A percentile compares a stretch with the other conserved stretches of the same genome.
Evolutionary conservation across 345 rosid species (phyloP).

Genomic region (Chamaenerion angustifolium): DNA sequence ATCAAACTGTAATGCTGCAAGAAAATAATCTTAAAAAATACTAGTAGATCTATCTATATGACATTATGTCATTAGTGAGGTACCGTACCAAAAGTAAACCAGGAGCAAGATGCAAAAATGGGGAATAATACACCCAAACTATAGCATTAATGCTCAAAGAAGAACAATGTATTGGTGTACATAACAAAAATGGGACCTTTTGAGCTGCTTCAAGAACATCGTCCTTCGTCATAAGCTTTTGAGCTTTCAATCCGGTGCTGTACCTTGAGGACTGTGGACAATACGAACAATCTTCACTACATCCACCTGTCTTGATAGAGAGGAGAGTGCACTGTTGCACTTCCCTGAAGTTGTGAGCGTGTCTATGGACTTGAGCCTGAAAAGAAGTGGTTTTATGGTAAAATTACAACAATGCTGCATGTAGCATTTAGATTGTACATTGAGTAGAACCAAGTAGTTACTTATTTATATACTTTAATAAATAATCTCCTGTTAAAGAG

Average conservation of each 20-base stretch:
- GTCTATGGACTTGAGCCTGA: constrained; percentile 94
- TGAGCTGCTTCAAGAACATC: constrained; percentile 66
- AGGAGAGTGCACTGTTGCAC: constrained; percentile 98
- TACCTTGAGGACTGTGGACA: constrained; percentile 95
- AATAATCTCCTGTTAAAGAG: too few relatives aligned
- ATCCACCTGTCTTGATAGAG: constrained; percentile 96
- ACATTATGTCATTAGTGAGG: too few relatives aligned
- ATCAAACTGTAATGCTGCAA: too few relatives aligned
- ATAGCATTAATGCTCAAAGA: too few relatives aligned
- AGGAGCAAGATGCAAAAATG: too few relatives aligned
- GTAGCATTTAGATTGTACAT: not conserved
- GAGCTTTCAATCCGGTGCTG: constrained; percentile 67
- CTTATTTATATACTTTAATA: too few relatives aligned
- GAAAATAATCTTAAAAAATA: too few relatives aligned
- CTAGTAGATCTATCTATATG: too few relatives aligned
- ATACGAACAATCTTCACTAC: constrained; percentile 95
- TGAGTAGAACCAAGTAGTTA: not conserved
- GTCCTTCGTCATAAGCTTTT: constrained; percentile 71
- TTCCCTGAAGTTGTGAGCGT: constrained; percentile 91
- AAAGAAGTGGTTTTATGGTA: not conserved
- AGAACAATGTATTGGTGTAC: too few relatives aligned
- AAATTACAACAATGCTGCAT: not conserved
- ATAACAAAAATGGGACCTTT: constrained; percentile 25
- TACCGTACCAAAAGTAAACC: too few relatives aligned
- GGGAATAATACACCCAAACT: too few relatives aligned